Evolutionary conservation across 1,139 yeast genomes (phyloP).

Genomic region (Lodderomyces orthopsilosis): DNA sequence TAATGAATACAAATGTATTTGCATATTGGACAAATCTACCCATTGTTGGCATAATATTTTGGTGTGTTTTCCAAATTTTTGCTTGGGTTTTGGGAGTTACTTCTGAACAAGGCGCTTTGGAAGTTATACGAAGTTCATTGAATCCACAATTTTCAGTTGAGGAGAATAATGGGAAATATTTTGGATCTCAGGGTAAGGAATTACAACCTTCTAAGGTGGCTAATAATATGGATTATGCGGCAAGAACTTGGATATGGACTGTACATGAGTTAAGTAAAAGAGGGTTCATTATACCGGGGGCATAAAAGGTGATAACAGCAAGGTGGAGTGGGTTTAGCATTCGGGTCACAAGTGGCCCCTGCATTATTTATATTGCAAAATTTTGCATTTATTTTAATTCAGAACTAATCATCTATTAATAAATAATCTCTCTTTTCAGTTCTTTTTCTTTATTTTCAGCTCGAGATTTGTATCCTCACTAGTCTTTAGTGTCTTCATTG

Average conservation of each 20-base stretch:
- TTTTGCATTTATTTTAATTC: background rate
- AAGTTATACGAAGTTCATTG: conserved; percentile 64
- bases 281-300: conserved; percentile 24
- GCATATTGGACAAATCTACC: conserved; percentile 79
- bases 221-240: conserved; percentile 57
- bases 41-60: conserved; percentile 65
- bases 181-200: conserved; percentile 57
- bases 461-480: conserved; percentile 9
- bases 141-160: conserved; percentile 49
- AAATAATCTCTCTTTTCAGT: background rate
- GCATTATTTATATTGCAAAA: conserved; percentile 2
- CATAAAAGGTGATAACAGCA: background rate
- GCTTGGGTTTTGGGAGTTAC: conserved; percentile 69
- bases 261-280: conserved; percentile 56
- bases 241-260: conserved; percentile 85
- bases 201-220: conserved; percentile 59
- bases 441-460: conserved; percentile 4
- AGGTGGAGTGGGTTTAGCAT: background rate
- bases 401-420: background rate
- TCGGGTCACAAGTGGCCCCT: background rate
- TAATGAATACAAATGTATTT: conserved; percentile 73
- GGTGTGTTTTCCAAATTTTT: conserved; percentile 67
- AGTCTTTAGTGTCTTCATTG: conserved; percentile 9
- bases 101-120: conserved; percentile 67
- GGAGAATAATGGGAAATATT: conserved; percentile 68